A percentile compares a stretch with the other conserved stretches of the same genome.
Conservation (phyloP, 2,329 filamentous ascomycete species). For the Fulvia fulva region DNA sequence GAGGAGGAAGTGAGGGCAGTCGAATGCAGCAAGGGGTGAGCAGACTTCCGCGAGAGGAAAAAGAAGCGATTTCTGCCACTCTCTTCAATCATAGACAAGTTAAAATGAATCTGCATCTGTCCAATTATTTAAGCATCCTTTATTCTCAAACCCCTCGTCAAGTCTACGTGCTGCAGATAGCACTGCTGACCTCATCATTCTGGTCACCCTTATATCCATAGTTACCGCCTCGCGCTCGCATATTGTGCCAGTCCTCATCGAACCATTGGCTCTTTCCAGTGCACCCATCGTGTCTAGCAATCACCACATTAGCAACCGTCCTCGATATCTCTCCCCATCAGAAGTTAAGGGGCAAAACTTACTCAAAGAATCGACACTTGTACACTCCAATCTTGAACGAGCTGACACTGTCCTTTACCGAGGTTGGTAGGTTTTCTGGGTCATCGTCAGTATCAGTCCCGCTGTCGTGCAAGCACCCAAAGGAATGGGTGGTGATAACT, state of each 20-base stretch:
- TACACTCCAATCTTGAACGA: background rate
- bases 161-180: background rate
- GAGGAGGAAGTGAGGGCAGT: background rate
- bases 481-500: background rate
- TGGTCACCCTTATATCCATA: background rate
- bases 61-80: background rate
- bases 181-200: background rate
- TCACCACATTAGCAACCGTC: background rate
- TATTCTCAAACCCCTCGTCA: too few species aligned
- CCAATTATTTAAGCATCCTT: background rate
- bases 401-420: background rate
- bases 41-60: background rate
- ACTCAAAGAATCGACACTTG: background rate
- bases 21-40: background rate
- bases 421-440: background rate
- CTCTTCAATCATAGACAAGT: background rate
- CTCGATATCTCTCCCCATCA: background rate
- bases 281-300: background rate
- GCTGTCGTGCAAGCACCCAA: background rate
- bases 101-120: background rate
- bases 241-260: background rate
- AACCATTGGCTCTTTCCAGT: background rate
- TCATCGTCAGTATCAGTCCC: background rate
- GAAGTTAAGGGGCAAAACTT: background rate
- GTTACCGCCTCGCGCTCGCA: background rate